phyloP scores from a whole-genome alignment of 371 early-diverging fungal genomes.

The Lichtheimia corymbifera region DNA sequence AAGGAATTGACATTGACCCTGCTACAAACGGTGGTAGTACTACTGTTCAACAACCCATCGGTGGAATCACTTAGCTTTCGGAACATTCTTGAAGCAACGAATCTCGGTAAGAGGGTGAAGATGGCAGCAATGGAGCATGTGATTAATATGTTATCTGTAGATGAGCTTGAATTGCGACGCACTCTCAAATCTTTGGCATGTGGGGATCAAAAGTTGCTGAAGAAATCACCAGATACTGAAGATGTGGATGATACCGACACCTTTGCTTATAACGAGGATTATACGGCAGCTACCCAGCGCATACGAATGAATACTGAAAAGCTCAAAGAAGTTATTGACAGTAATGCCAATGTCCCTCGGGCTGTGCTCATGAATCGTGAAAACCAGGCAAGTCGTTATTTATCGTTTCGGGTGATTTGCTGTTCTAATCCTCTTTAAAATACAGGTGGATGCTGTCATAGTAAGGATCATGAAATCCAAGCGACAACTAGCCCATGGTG shows the following conservation, averaged over 20 bases:
- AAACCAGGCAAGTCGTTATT: slow-evolving; percentile 43
- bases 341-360: slow-evolving; percentile 67
- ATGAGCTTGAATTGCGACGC: slow-evolving; percentile 73
- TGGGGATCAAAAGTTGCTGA: slow-evolving; percentile 75
- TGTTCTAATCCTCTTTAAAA: background rate
- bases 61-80: slow-evolving; percentile 57
- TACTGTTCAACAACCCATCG: slow-evolving; percentile 72
- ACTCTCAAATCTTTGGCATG: slow-evolving; percentile 85
- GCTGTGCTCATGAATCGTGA: slow-evolving; percentile 77
- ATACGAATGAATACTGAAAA: slow-evolving; percentile 87
- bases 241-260: slow-evolving; percentile 60
- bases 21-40: slow-evolving; percentile 73
- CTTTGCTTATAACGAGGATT: slow-evolving; percentile 72
- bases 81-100: slow-evolving; percentile 68
- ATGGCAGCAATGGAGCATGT: background rate
- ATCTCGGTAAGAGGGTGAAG: slow-evolving; percentile 49
- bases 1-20: slow-evolving; percentile 58
- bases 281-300: slow-evolving; percentile 62
- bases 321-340: slow-evolving; percentile 81
- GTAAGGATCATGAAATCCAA: slow-evolving; percentile 93
- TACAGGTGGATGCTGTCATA: slow-evolving; percentile 87
- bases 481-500: slow-evolving; percentile 64
- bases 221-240: slow-evolving; percentile 58
- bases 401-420: background rate
- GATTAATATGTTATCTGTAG: slow-evolving; percentile 24